These are phyloP conservation scores for Wickerhamomyces ciferrii DNA, from an alignment of 805 yeast species.

Conservation along the genomic window DNA sequence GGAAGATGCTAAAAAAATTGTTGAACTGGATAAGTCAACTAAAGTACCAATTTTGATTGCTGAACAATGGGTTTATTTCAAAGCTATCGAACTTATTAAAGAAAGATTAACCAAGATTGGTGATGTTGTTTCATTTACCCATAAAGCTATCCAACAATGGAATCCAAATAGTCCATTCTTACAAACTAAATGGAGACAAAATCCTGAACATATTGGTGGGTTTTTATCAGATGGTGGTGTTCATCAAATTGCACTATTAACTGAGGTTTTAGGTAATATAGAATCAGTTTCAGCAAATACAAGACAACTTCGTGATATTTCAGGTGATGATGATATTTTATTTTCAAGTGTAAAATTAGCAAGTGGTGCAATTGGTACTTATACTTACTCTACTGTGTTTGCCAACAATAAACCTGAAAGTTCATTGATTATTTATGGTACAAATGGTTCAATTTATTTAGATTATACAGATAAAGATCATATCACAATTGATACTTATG, in stretches of 20 bases:
- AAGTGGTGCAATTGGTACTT: slow-evolving; percentile 70
- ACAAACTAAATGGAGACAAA: slow-evolving; percentile 73
- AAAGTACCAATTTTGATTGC: slow-evolving; percentile 63
- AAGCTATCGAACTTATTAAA: slow-evolving; percentile 46
- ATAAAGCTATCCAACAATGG: slow-evolving; percentile 64
- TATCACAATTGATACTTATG: slow-evolving; percentile 28
- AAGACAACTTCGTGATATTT: slow-evolving; percentile 60
- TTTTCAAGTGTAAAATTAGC: slow-evolving; percentile 58
- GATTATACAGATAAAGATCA: slow-evolving; percentile 42
- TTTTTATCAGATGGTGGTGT: slow-evolving; percentile 89
- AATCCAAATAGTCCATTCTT: slow-evolving; percentile 52
- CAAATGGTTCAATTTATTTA: slow-evolving; percentile 61
- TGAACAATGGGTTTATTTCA: slow-evolving; percentile 77
- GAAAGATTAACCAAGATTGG: slow-evolving; percentile 66
- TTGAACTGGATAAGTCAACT: slow-evolving; percentile 49
- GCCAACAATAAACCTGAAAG: slow-evolving; percentile 69
- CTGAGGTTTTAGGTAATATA: slow-evolving; percentile 71
- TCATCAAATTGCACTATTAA: slow-evolving; percentile 80
- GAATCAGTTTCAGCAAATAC: slow-evolving; percentile 66
- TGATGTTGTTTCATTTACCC: slow-evolving; percentile 54
- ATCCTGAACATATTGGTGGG: slow-evolving; percentile 88
- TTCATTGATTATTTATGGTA: slow-evolving; percentile 65
- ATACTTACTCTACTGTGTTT: slow-evolving; percentile 79
- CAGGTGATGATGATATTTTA: slow-evolving; percentile 76
- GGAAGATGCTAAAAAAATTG: slow-evolving; percentile 72